Evolutionary conservation across 2,329 filamentous ascomycete genomes (phyloP).

Genomic region (Penicillium griseofulvum): DNA sequence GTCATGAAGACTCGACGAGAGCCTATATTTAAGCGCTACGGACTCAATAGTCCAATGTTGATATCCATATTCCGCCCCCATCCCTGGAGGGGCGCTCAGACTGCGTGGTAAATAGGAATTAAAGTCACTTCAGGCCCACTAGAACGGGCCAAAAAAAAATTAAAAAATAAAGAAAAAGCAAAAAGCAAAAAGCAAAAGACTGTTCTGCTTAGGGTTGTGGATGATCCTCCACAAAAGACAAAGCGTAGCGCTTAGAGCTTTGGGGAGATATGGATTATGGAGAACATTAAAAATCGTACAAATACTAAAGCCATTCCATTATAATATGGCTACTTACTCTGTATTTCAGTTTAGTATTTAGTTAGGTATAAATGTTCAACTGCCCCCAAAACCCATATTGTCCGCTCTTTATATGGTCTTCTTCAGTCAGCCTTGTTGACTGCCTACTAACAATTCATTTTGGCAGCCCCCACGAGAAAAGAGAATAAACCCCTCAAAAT

Average conservation of each 20-base stretch:
- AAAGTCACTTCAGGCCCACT: slow-evolving; percentile 21
- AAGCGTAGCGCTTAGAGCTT: slow-evolving; percentile 7
- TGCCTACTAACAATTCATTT: not conserved
- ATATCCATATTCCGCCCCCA: slow-evolving; percentile 35
- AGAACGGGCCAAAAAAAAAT: not conserved
- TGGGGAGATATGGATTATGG: not conserved
- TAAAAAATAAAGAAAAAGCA: not conserved
- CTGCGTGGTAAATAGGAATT: slow-evolving; percentile 22
- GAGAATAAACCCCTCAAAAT: not conserved
- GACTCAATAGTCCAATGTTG: slow-evolving; percentile 24
- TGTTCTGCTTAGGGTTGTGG: slow-evolving; percentile 5
- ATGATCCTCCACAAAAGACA: slow-evolving; percentile 7
- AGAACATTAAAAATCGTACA: not conserved
- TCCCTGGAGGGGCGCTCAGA: slow-evolving; percentile 26
- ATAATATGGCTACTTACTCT: too few species aligned
- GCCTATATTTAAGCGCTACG: slow-evolving; percentile 40
- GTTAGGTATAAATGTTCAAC: not conserved
- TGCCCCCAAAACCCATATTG: not conserved
- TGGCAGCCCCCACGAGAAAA: not conserved
- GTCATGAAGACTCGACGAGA: slow-evolving; percentile 29
- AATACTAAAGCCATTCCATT: not conserved
- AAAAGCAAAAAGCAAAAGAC: too few species aligned
- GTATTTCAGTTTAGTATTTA: not conserved
- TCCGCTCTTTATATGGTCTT: not conserved
- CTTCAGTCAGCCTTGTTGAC: slow-evolving; percentile 4